A percentile compares a stretch with the other conserved stretches of the same genome.
Conservation (phyloP, 2,329 filamentous ascomycete species). For the Pseudocercospora crystallina region DNA sequence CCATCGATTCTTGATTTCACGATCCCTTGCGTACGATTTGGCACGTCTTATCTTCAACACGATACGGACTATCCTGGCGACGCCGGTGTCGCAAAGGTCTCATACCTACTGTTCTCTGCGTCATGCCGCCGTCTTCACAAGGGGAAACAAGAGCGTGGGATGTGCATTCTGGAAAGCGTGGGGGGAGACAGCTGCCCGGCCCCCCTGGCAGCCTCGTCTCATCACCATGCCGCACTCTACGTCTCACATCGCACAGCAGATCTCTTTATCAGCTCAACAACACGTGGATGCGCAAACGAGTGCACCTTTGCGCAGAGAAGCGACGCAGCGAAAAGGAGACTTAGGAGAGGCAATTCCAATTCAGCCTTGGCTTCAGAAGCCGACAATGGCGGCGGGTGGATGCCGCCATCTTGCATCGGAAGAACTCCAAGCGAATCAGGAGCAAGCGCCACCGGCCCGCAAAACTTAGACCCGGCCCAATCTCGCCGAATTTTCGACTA, state of each 20-base stretch:
- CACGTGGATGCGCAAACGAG: not conserved
- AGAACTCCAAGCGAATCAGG: conserved; percentile 12
- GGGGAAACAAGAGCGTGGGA: conserved; percentile 6
- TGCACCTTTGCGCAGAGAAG: conserved; percentile 1
- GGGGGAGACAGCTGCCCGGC: too few relatives aligned
- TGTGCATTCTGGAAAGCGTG: not conserved
- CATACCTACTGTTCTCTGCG: conserved; percentile 1
- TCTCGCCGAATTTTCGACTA: conserved; percentile 12
- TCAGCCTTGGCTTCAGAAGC: conserved; percentile 1
- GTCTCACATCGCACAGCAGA: not conserved
- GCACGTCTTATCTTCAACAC: not conserved
- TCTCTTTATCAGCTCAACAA: not conserved
- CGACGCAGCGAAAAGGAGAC: conserved; percentile 3
- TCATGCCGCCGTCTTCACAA: conserved; percentile 2
- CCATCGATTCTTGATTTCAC: not conserved
- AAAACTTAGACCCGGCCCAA: conserved; percentile 11
- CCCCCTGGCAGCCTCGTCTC: not conserved
- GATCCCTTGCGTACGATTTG: not conserved
- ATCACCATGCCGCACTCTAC: not conserved
- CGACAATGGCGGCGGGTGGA: conserved; percentile 6
- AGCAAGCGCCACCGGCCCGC: conserved; percentile 4
- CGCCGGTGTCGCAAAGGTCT: not conserved
- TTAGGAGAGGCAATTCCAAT: conserved; percentile 2
- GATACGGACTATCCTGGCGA: not conserved
- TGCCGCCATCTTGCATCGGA: conserved; percentile 11